phyloP scores from a whole-genome alignment of 2,329 filamentous ascomycete genomes.

The Anisogramma anomala region DNA sequence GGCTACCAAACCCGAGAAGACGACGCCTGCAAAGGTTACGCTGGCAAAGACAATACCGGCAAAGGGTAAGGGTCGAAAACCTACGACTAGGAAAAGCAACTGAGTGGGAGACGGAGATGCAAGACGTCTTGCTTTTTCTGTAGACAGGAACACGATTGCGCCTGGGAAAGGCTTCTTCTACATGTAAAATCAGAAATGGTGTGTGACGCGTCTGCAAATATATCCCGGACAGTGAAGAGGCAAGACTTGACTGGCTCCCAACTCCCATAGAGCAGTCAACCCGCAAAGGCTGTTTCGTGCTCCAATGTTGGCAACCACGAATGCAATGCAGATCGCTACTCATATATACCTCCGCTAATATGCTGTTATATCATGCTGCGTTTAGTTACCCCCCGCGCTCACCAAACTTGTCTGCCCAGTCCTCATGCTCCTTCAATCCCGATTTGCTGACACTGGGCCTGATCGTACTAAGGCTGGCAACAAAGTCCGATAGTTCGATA shows the following conservation, averaged over 20 bases:
- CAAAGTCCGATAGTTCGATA: conserved; percentile 73
- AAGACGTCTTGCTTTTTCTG: background rate
- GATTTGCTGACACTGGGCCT: conserved; percentile 79
- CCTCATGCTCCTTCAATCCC: conserved; percentile 79
- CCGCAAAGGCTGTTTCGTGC: background rate
- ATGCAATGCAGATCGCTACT: background rate
- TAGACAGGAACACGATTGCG: background rate
- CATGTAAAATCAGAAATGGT: no score
- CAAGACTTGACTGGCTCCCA: no score
- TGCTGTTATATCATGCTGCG: background rate
- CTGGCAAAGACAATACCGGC: no score
- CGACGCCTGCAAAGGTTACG: background rate
- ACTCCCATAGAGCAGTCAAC: no score
- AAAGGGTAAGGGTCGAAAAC: no score
- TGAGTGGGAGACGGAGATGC: background rate
- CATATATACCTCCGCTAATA: no score
- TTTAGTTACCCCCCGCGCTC: conserved; percentile 70
- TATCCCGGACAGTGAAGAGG: no score
- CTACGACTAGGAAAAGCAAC: no score
- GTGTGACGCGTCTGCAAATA: no score
- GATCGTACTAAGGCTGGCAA: conserved; percentile 72
- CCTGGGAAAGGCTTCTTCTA: no score
- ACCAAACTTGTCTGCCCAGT: conserved; percentile 89
- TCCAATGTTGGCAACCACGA: background rate
- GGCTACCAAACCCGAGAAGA: background rate